Conservation (phyloP, 2,329 filamentous ascomycete species). For the Colletotrichum viniferum region DNA sequence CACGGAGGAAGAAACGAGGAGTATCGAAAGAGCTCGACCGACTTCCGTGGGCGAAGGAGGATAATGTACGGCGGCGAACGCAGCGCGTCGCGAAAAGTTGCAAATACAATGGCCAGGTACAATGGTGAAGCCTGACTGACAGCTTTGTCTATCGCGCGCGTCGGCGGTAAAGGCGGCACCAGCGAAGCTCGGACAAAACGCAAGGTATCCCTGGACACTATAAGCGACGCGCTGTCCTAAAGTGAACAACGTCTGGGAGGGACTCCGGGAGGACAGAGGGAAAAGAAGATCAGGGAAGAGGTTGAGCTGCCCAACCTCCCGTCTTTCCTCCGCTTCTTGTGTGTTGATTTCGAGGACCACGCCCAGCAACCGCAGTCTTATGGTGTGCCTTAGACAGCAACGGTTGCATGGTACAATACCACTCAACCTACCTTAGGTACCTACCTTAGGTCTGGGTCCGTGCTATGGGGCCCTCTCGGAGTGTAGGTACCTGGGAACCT, state of each 20-base stretch:
- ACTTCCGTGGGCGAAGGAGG: not conserved
- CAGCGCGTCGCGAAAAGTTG: conserved; percentile 2
- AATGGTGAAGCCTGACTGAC: not conserved
- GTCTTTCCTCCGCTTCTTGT: not conserved
- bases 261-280: not conserved
- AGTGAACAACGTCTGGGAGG: not conserved
- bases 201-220: not conserved
- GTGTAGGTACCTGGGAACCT: not conserved
- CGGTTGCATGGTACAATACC: no score
- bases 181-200: not conserved
- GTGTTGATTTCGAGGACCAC: conserved; percentile 8
- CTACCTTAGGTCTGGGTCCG: not conserved
- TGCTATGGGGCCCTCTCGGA: not conserved
- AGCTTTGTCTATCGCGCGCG: not conserved
- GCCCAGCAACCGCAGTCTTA: not conserved
- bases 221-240: not conserved
- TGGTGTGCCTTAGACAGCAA: not conserved
- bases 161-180: not conserved
- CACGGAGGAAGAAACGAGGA: not conserved
- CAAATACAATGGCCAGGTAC: not conserved
- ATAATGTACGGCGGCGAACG: not conserved
- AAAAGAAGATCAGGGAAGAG: not conserved
- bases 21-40: not conserved
- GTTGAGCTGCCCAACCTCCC: not conserved
- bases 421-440: no score